These are phyloP conservation scores for Chaetomium cochliodes DNA, from an alignment of 495 filamentous ascomycete species.

Conservation along the genomic window DNA sequence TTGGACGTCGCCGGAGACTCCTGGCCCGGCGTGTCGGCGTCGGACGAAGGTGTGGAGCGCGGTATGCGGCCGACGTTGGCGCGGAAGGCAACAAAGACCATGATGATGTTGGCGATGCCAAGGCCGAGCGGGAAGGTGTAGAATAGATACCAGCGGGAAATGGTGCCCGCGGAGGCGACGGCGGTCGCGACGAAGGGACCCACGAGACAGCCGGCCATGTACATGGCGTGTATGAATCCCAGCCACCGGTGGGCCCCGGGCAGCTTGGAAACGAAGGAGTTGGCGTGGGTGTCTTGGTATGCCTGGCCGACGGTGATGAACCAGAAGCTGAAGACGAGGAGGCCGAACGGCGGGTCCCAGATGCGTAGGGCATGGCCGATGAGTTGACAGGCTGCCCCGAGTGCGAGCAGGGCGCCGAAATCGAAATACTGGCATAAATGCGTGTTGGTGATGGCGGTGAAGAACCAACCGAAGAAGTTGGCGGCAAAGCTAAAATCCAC, in stretches of 20 bases:
- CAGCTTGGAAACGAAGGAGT: constrained; percentile 45
- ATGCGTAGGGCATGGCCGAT: constrained; percentile 45
- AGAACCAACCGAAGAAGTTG: constrained; percentile 50
- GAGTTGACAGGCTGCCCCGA: constrained; percentile 30
- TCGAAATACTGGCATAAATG: constrained; percentile 46
- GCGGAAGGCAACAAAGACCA: constrained; percentile 40
- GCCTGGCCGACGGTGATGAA: constrained; percentile 51
- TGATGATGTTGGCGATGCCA: constrained; percentile 41
- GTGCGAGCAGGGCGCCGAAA: constrained; percentile 50
- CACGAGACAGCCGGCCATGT: constrained; percentile 52
- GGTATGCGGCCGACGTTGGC: constrained; percentile 26
- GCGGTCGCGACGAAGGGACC: constrained; percentile 52
- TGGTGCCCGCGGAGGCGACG: constrained; percentile 38
- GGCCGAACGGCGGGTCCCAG: constrained; percentile 48
- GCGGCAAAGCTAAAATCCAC: constrained; percentile 26
- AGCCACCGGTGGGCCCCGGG: constrained; percentile 52
- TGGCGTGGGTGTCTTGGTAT: constrained; percentile 54
- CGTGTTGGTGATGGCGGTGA: constrained; percentile 50
- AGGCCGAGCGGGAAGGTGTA: constrained; percentile 47
- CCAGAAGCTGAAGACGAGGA: constrained; percentile 52
- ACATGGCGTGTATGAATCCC: constrained; percentile 57
- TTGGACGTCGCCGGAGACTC: constrained; percentile 7
- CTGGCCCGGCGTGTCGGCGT: background rate
- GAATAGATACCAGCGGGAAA: constrained; percentile 43
- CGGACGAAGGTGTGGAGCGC: background rate